These are phyloP conservation scores for Neltuma alba DNA, from an alignment of 306 rosid species.

Conservation along the genomic window DNA sequence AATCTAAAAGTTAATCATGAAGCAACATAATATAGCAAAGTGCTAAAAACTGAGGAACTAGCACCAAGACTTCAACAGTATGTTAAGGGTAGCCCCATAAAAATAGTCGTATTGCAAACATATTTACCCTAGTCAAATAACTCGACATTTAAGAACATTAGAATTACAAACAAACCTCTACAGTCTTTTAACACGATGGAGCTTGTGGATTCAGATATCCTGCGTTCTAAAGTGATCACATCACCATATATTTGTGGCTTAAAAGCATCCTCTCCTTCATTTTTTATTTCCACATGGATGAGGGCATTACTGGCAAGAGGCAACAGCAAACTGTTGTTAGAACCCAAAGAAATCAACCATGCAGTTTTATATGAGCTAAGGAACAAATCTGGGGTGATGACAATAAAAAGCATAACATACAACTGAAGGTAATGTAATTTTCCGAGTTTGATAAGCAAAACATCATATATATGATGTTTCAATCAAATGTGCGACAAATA, in stretches of 20 bases:
- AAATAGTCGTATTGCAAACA: constrained; percentile 6
- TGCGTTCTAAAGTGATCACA: constrained; percentile 70
- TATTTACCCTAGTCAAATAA: not conserved
- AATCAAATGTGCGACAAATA: not conserved
- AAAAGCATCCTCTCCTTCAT: constrained; percentile 91
- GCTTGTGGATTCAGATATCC: constrained; percentile 65
- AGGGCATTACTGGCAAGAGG: constrained; percentile 66
- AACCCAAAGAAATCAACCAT: not conserved
- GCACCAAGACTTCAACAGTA: not conserved
- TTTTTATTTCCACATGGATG: constrained; percentile 74
- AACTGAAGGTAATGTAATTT: not conserved
- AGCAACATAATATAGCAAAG: not conserved
- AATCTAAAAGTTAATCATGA: not conserved
- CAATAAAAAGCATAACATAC: not conserved
- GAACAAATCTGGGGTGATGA: not conserved
- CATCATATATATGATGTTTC: not conserved
- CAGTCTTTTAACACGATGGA: constrained; percentile 64
- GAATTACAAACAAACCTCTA: constrained; percentile 57
- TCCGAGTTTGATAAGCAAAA: not conserved
- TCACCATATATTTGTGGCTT: constrained; percentile 76
- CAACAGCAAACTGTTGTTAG: constrained; percentile 7
- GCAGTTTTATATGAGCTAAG: not conserved
- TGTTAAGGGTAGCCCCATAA: constrained; percentile 6
- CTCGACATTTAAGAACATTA: not conserved
- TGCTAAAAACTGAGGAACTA: not conserved